Evolutionary conservation across 495 filamentous ascomycete species (phyloP).

Genomic region (Penicillium waksmanii): DNA sequence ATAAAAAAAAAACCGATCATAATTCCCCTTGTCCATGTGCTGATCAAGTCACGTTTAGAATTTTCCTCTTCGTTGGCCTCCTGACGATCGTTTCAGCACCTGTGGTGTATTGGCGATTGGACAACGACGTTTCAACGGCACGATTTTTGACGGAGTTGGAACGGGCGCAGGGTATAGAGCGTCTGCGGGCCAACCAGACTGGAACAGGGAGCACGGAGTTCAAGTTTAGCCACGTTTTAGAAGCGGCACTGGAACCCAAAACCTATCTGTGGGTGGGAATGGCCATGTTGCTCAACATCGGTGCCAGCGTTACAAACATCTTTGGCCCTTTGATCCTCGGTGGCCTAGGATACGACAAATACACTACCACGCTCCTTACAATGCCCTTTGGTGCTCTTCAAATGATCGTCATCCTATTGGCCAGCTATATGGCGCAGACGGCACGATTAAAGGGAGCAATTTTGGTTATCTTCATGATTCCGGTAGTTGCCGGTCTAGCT

Average conservation of each 20-base stretch:
- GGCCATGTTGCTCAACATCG: constrained; percentile 62
- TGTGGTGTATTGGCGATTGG: constrained; percentile 46
- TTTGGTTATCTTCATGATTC: constrained; percentile 51
- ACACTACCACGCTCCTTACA: constrained; percentile 53
- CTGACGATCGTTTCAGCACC: constrained; percentile 52
- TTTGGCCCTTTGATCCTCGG: constrained; percentile 65
- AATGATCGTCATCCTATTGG: constrained; percentile 44
- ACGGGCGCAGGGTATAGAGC: constrained; percentile 61
- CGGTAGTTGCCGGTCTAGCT: constrained; percentile 59
- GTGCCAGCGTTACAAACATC: constrained; percentile 60
- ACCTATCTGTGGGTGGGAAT: constrained; percentile 55
- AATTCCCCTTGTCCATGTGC: background rate
- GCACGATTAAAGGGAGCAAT: constrained; percentile 55
- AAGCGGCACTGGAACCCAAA: constrained; percentile 53
- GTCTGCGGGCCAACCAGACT: constrained; percentile 66
- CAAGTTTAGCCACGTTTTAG: constrained; percentile 48
- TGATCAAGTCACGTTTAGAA: constrained; percentile 21
- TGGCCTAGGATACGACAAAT: constrained; percentile 62
- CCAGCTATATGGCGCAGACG: constrained; percentile 51
- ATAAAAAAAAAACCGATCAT: background rate
- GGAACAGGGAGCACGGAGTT: constrained; percentile 54
- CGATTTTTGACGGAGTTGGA: constrained; percentile 64
- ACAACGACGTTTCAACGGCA: constrained; percentile 55
- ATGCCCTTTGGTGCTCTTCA: constrained; percentile 56
- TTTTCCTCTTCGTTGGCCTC: constrained; percentile 52